Percentiles rank a stretch among this genome's conserved stretches.
Evolutionary conservation across 208 protist species (phyloP).

Genomic region (Crithidia expoeki): DNA sequence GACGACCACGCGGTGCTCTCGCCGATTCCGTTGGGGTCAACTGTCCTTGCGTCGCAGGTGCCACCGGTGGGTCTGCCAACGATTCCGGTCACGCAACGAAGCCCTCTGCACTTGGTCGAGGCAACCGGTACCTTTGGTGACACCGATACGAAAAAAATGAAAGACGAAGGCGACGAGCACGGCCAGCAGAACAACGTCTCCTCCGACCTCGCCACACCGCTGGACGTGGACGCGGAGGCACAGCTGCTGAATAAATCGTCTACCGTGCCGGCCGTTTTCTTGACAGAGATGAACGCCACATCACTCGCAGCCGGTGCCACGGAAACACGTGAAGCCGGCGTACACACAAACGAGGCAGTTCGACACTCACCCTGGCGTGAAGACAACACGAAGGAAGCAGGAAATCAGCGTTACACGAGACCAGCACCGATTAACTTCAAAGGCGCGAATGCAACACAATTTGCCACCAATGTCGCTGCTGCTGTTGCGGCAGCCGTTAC

Average conservation of each 20-base stretch:
- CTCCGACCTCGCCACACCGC: not conserved
- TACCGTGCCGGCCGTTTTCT: conserved; percentile 6
- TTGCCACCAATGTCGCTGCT: too few relatives aligned
- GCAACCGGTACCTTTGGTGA: too few relatives aligned
- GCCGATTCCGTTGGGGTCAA: not conserved
- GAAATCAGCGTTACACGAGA: too few relatives aligned
- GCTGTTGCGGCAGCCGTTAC: too few relatives aligned
- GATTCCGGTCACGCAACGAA: not conserved
- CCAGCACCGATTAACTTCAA: too few relatives aligned
- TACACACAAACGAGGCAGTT: not conserved
- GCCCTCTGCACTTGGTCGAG: not conserved
- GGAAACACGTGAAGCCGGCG: not conserved
- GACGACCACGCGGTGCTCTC: not conserved
- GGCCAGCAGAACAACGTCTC: not conserved
- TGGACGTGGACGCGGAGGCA: not conserved
- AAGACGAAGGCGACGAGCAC: not conserved
- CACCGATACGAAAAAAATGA: too few relatives aligned
- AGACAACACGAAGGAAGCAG: too few relatives aligned
- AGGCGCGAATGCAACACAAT: too few relatives aligned
- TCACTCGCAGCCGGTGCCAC: not conserved
- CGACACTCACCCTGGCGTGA: too few relatives aligned
- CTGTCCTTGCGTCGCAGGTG: not conserved
- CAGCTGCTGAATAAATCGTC: not conserved
- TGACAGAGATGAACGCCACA: conserved; percentile 11
- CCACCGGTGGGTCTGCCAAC: not conserved